These are phyloP conservation scores for Wickerhamomyces queroliae DNA, from an alignment of 805 yeast genomes.

Conservation along the genomic window DNA sequence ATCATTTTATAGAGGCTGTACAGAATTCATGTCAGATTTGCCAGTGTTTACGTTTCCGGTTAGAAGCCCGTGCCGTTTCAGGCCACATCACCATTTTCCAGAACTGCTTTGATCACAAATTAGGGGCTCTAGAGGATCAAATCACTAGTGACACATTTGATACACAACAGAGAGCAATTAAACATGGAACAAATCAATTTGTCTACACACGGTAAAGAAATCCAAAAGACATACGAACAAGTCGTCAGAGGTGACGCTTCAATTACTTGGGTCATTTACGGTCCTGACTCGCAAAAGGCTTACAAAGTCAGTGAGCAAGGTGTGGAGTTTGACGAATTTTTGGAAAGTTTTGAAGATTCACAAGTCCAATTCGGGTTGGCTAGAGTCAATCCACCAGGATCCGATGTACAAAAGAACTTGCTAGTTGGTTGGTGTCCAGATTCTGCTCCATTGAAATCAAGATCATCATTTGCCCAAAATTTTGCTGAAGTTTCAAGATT, in stretches of 20 bases:
- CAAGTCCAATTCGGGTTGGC: constrained; percentile 87
- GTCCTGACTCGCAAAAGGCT: constrained; percentile 54
- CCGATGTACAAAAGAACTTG: constrained; percentile 79
- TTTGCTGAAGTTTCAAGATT: constrained; percentile 69
- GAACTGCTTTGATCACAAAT: too few species aligned
- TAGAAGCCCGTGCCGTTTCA: too few species aligned
- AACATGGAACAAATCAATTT: constrained; percentile 42
- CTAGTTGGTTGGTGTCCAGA: constrained; percentile 97
- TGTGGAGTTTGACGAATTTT: constrained; percentile 65
- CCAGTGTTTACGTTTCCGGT: too few species aligned
- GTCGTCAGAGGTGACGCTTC: constrained; percentile 74
- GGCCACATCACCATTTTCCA: too few species aligned
- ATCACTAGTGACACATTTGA: too few species aligned
- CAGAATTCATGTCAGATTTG: too few species aligned
- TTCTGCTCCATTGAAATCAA: constrained; percentile 75
- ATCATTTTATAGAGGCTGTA: too few species aligned
- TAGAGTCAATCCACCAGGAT: constrained; percentile 85
- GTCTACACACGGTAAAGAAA: constrained; percentile 66
- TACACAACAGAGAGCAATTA: not conserved
- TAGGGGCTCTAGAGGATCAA: too few species aligned
- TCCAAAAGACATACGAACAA: constrained; percentile 69
- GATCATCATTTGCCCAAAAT: constrained; percentile 72
- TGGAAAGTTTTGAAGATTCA: constrained; percentile 78
- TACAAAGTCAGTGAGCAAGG: constrained; percentile 45
- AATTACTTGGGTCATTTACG: constrained; percentile 72